Conservation (phyloP, 2,329 filamentous ascomycete genomes). For the Davidsoniella neocaledoniae region DNA sequence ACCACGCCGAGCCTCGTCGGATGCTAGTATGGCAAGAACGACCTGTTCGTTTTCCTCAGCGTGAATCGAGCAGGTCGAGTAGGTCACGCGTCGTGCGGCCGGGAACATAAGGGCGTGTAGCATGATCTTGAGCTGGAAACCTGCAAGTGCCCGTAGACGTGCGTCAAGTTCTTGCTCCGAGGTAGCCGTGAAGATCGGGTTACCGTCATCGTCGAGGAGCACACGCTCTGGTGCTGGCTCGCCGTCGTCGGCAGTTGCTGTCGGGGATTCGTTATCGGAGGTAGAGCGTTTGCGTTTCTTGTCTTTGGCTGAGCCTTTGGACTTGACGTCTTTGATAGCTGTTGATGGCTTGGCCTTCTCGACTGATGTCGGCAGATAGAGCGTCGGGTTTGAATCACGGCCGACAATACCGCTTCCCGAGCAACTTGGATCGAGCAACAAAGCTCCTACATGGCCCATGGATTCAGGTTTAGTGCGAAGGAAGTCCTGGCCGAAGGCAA, state of each 20-base stretch:
- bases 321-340: background rate
- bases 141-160: constrained; percentile 56
- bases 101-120: constrained; percentile 75
- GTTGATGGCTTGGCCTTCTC: constrained; percentile 5
- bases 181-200: constrained; percentile 31
- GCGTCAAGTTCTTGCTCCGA: constrained; percentile 41
- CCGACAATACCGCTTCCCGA: constrained; percentile 91
- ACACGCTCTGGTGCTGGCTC: constrained; percentile 20
- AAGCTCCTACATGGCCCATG: constrained; percentile 45
- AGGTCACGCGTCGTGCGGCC: constrained; percentile 58
- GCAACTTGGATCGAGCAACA: constrained; percentile 86
- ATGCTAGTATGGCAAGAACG: constrained; percentile 53
- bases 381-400: constrained; percentile 57
- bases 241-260: constrained; percentile 16
- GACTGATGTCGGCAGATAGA: constrained; percentile 37
- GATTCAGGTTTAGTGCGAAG: constrained; percentile 50
- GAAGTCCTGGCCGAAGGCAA: constrained; percentile 68
- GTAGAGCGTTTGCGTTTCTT: constrained; percentile 26
- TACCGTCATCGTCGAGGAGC: constrained; percentile 41
- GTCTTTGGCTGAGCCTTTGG: constrained; percentile 1
- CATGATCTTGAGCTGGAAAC: constrained; percentile 68
- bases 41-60: constrained; percentile 79
- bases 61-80: constrained; percentile 87
- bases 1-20: constrained; percentile 42
- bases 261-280: constrained; percentile 18